These are phyloP conservation scores for Erucastrum elatum DNA, from an alignment of 345 rosid species.

Conservation along the genomic window DNA sequence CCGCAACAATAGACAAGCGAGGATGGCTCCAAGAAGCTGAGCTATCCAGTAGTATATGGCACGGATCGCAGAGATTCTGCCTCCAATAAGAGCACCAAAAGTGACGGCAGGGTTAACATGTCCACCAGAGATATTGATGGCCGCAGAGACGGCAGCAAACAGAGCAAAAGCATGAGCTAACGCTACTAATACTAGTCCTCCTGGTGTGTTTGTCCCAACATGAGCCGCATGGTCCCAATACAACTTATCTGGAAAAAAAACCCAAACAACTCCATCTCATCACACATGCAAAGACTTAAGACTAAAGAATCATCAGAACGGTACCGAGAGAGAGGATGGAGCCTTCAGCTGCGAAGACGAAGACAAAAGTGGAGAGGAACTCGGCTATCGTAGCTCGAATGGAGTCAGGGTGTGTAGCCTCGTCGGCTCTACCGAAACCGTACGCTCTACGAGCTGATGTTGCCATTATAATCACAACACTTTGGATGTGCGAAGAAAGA, in stretches of 20 bases:
- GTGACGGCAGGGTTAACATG: slow-evolving; percentile 85
- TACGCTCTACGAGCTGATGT: slow-evolving; percentile 42
- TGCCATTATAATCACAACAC: slow-evolving; percentile 34
- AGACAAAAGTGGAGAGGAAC: slow-evolving; percentile 66
- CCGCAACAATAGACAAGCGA: slow-evolving; percentile 60
- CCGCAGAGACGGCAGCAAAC: slow-evolving; percentile 60
- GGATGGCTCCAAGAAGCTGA: slow-evolving; percentile 66
- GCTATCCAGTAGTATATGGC: slow-evolving; percentile 73
- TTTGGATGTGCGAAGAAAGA: neutral
- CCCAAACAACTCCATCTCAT: neutral
- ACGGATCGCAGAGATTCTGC: slow-evolving; percentile 56
- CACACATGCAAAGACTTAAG: neutral
- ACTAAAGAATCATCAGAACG: neutral
- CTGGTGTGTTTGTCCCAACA: slow-evolving; percentile 40
- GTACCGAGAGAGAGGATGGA: slow-evolving; percentile 69
- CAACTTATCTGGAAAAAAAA: slow-evolving; percentile 46
- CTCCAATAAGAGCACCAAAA: slow-evolving; percentile 72
- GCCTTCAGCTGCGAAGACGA: slow-evolving; percentile 82
- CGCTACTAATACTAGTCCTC: slow-evolving; percentile 52
- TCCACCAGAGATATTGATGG: slow-evolving; percentile 70
- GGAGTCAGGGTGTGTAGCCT: slow-evolving; percentile 46
- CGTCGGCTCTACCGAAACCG: slow-evolving; percentile 45
- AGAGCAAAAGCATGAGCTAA: slow-evolving; percentile 71
- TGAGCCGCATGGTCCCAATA: slow-evolving; percentile 39
- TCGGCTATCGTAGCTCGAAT: slow-evolving; percentile 65